Evolutionary conservation across 2,329 filamentous ascomycete species (phyloP).

Genomic region (Emericellopsis atlantica): DNA sequence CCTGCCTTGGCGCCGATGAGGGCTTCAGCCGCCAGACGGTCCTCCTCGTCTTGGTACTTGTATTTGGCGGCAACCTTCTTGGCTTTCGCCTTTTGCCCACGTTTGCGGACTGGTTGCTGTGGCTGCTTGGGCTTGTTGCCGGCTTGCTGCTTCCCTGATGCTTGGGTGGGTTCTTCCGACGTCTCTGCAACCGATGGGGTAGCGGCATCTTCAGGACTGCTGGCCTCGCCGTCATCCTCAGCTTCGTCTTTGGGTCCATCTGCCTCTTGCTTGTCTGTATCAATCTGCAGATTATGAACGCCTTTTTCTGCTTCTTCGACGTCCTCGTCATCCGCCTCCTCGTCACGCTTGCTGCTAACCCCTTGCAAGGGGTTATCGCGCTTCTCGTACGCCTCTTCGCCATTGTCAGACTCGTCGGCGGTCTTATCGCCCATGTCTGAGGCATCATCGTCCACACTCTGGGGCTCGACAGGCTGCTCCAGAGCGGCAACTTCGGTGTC

Average conservation of each 20-base stretch:
- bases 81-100: conserved; percentile 69
- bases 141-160: conserved; percentile 4
- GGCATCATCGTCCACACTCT: neutral
- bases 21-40: conserved; percentile 69
- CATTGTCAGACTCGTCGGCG: conserved; percentile 8
- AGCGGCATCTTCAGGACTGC: conserved; percentile 11
- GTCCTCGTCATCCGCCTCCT: conserved; percentile 18
- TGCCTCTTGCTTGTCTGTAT: neutral
- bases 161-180: conserved; percentile 8
- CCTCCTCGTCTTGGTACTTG: conserved; percentile 87
- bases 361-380: conserved; percentile 25
- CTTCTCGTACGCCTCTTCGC: conserved; percentile 10
- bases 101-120: conserved; percentile 26
- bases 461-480: neutral
- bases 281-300: conserved; percentile 1
- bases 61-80: conserved; percentile 88
- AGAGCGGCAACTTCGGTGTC: neutral
- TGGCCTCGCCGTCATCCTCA: conserved; percentile 6
- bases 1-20: conserved; percentile 70
- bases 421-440: conserved; percentile 3
- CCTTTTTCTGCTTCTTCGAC: conserved; percentile 9
- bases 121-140: conserved; percentile 19
- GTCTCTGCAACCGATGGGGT: conserved; percentile 4
- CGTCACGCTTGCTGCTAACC: conserved; percentile 8
- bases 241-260: conserved; percentile 9